Conservation (phyloP, 169 alveolate genomes). For the Eimeria acervulina region DNA sequence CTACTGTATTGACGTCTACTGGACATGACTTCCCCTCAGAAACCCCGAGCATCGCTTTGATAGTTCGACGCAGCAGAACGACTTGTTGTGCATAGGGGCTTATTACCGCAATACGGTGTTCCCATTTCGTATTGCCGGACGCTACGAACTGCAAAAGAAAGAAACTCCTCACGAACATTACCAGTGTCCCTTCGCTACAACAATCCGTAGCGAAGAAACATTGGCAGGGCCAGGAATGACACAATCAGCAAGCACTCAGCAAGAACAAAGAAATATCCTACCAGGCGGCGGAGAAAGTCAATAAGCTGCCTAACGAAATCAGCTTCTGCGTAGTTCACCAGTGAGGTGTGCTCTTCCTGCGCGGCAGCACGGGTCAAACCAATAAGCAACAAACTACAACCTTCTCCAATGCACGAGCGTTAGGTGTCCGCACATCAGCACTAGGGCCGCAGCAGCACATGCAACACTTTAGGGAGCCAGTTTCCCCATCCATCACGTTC, state of each 20-base stretch:
- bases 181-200: background rate
- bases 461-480: background rate
- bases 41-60: conserved; percentile 79
- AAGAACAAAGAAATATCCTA: background rate
- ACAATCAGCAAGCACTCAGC: background rate
- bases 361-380: background rate
- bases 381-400: background rate
- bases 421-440: background rate
- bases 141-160: conserved; percentile 69
- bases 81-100: conserved; percentile 87
- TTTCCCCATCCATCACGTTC: background rate
- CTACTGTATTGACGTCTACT: conserved; percentile 88
- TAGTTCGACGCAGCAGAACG: conserved; percentile 71
- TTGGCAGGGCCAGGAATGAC: background rate
- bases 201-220: background rate
- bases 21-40: conserved; percentile 84
- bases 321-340: conserved; percentile 83
- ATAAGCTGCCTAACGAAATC: conserved; percentile 83
- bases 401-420: background rate
- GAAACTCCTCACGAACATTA: background rate
- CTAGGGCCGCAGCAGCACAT: background rate
- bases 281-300: conserved; percentile 81
- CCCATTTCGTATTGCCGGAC: conserved; percentile 83
- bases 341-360: conserved; percentile 83
- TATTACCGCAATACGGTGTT: conserved; percentile 83